These are phyloP conservation scores for Populus euphratica DNA, from an alignment of 345 rosid genomes.

Conservation along the genomic window DNA sequence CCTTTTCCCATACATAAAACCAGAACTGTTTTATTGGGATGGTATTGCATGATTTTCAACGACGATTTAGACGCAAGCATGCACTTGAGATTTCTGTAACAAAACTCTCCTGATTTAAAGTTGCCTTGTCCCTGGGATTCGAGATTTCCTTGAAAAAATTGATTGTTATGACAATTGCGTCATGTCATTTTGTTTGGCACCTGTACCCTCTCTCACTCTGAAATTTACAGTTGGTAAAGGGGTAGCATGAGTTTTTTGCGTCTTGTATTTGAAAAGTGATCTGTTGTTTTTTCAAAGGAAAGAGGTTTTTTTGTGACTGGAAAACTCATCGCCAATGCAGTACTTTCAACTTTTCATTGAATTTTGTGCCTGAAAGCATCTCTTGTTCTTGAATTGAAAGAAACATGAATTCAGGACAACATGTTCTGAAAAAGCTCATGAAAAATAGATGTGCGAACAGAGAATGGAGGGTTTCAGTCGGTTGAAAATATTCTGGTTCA, in stretches of 20 bases:
- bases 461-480: background rate
- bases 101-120: background rate
- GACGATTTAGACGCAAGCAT: background rate
- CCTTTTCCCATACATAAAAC: background rate
- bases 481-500: background rate
- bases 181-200: background rate
- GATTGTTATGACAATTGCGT: background rate
- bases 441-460: background rate
- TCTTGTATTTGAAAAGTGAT: background rate
- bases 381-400: background rate
- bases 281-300: background rate
- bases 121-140: too few relatives aligned
- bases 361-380: background rate
- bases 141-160: background rate
- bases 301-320: background rate
- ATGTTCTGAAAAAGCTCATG: background rate
- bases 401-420: background rate
- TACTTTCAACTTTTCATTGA: too few relatives aligned
- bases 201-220: background rate
- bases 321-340: background rate
- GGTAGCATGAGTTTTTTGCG: background rate
- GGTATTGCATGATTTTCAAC: background rate
- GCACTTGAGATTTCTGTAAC: background rate
- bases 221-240: background rate
- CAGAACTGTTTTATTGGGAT: background rate